Base-by-base conservation (phyloP, 2,329 filamentous ascomycete species). In the Hymenoscyphus repandus region DNA sequence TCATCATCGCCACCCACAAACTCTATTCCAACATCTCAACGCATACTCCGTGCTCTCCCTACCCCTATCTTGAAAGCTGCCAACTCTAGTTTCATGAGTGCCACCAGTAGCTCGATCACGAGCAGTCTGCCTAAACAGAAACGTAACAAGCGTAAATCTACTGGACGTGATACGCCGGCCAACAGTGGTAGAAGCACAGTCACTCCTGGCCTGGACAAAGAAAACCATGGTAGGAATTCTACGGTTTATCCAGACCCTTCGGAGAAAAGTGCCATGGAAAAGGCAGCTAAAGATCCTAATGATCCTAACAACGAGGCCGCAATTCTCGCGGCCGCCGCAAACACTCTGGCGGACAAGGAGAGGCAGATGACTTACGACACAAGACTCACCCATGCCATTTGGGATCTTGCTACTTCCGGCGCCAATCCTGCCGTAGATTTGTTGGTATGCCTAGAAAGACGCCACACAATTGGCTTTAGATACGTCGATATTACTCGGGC, bases 381-480 rank as follows among this genome's bases (percentile, higher is more conserved):
- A 49, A 83, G 90, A 2, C 78, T 99, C 12, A 97, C 93, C 0
- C 88, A 95, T 61, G 85, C 88, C 10, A 97, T 96, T 59, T 99
- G 93, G 93, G 86, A 92, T 53, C 77, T 95, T 15, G 90, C 93
- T 1, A 97, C 92, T 0, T 86, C 85, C 1, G 87, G 91, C 45
- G 90, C 91, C 1, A 97, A 99, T 65, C 93, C 93, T 0, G 92
- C 93, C 0, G 89, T 95, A 0, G 93, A 99, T 68, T 73, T 99
- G 15, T 75, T 99, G 1, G 88, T 96, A 5, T 99, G 93, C 65
- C 76, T 99, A 1, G 93, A 99, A 69, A 83, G 93, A 18, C 81
- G 88, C 27, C 90, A 95, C 62, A 84, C 88, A 0, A 96, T 99
- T 61, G 93, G 93, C 0, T 99, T 99, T 72, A 83, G 91, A 45